A percentile compares a stretch with the other conserved stretches of the same genome.
phyloP scores from a whole-genome alignment of 352 stramenopile species.

The Peronosclerospora sorghi region DNA sequence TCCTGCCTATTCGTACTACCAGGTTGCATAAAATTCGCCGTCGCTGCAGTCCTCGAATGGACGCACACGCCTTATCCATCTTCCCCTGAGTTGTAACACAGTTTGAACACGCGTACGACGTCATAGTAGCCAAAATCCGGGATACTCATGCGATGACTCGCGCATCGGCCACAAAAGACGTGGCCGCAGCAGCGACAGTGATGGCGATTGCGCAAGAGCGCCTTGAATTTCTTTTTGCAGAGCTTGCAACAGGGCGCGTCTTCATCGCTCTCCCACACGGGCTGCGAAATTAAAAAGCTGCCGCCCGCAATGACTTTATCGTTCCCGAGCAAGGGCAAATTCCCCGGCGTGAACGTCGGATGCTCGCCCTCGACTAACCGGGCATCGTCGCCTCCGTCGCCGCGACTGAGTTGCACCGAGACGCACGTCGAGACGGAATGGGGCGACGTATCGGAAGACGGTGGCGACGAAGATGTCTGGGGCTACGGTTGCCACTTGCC shows the following conservation, averaged over 20 bases:
- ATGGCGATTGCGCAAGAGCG: constrained; percentile 67
- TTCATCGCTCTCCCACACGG: constrained; percentile 74
- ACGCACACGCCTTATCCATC: no score
- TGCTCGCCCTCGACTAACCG: constrained; percentile 14
- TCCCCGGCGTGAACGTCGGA: constrained; percentile 44
- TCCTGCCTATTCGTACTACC: no score
- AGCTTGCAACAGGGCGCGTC: constrained; percentile 78
- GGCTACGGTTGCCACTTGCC: constrained; percentile 20
- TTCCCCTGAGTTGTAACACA: constrained; percentile 74
- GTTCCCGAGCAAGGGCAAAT: constrained; percentile 46
- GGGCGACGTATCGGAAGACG: constrained; percentile 23
- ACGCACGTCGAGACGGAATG: constrained; percentile 17
- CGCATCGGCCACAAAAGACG: constrained; percentile 73
- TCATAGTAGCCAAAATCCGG: constrained; percentile 84
- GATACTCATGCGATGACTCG: constrained; percentile 76
- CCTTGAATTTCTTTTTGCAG: constrained; percentile 86
- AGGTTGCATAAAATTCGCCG: no score
- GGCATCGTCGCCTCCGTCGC: constrained; percentile 13
- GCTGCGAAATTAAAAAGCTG: constrained; percentile 64
- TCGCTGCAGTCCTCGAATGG: no score
- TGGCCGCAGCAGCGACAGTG: constrained; percentile 80
- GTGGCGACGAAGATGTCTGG: constrained; percentile 24
- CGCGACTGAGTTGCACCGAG: constrained; percentile 12
- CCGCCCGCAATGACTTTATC: constrained; percentile 54
- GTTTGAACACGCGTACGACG: constrained; percentile 67